These are phyloP conservation scores for Usnea hakonensis DNA, from an alignment of 495 filamentous ascomycete genomes.

Conservation along the genomic window DNA sequence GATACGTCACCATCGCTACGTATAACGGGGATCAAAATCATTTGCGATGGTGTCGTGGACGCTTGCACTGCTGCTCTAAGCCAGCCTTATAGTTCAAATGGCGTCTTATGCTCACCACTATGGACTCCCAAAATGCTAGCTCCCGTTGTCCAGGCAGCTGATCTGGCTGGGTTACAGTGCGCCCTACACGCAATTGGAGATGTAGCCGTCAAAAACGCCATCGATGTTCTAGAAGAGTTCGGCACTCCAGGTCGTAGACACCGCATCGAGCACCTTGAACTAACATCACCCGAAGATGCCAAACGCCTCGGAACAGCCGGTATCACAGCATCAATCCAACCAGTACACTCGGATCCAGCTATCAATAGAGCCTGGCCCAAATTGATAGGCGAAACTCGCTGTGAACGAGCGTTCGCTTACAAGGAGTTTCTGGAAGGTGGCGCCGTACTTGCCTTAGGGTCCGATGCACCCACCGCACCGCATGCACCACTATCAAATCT, in stretches of 20 bases:
- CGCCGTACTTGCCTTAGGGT: neutral
- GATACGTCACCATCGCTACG: too few relatives aligned
- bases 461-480: neutral
- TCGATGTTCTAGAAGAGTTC: neutral
- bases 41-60: too few relatives aligned
- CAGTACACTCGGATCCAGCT: neutral
- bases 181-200: too few relatives aligned
- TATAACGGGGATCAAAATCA: too few relatives aligned
- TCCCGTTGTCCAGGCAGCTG: too few relatives aligned
- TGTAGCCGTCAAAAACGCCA: too few relatives aligned
- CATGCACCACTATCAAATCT: neutral
- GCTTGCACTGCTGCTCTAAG: too few relatives aligned
- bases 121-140: too few relatives aligned
- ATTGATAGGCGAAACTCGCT: too few relatives aligned
- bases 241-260: neutral
- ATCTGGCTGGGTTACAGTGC: too few relatives aligned
- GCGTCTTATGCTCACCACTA: too few relatives aligned
- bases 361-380: neutral
- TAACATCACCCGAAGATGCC: neutral
- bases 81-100: too few relatives aligned
- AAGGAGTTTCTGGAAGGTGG: neutral
- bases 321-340: neutral
- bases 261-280: neutral
- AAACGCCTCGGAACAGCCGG: neutral
- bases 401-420: neutral